Conservation (phyloP, 495 filamentous ascomycete species). For the Penicillium cosmopolitanum region DNA sequence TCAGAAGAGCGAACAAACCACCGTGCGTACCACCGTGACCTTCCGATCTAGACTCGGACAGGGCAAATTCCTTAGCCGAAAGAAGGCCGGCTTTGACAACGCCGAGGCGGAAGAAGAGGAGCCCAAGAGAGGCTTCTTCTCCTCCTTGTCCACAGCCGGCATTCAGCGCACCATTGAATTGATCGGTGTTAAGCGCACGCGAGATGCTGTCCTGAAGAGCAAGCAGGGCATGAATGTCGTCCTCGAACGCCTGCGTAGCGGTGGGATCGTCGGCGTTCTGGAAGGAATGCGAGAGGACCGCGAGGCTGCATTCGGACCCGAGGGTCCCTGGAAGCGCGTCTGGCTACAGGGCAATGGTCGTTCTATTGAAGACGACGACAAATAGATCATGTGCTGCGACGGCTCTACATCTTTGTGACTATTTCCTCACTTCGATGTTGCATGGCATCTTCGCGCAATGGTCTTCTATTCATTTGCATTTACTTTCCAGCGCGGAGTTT, state of each 20-base stretch:
- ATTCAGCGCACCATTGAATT: conserved; percentile 89
- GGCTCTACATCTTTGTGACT: background rate
- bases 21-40: conserved; percentile 81
- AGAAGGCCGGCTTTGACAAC: conserved; percentile 34
- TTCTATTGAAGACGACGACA: conserved; percentile 36
- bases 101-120: conserved; percentile 54
- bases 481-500: conserved; percentile 40
- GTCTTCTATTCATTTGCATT: conserved; percentile 14
- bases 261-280: conserved; percentile 81
- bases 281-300: conserved; percentile 81
- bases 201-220: conserved; percentile 81
- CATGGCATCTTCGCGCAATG: conserved; percentile 5
- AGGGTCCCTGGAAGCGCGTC: conserved; percentile 53
- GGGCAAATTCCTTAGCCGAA: conserved; percentile 63
- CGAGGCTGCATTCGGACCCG: conserved; percentile 48
- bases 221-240: conserved; percentile 96
- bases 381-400: conserved; percentile 19
- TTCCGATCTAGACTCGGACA: conserved; percentile 83
- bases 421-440: background rate
- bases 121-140: conserved; percentile 65
- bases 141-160: conserved; percentile 74
- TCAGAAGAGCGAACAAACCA: conserved; percentile 64
- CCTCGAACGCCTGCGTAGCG: conserved; percentile 77
- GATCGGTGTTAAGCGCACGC: conserved; percentile 81
- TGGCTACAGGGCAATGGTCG: conserved; percentile 45